phyloP scores from a whole-genome alignment of 345 rosid species.

The Mercurialis annua region DNA sequence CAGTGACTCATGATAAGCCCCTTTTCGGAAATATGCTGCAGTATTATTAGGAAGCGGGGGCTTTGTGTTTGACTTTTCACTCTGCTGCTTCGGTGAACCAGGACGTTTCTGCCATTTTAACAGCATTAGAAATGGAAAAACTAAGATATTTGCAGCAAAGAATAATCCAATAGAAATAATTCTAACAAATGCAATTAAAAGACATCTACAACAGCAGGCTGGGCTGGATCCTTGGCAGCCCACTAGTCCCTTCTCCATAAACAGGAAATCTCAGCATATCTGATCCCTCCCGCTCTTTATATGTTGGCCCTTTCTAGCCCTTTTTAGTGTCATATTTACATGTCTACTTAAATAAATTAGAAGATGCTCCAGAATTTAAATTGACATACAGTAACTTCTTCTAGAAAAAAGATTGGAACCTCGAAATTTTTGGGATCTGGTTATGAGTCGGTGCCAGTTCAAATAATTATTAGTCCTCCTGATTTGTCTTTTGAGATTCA shows the following conservation, averaged over 20 bases:
- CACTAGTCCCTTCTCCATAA: background rate
- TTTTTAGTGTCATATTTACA: background rate
- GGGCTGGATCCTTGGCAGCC: background rate
- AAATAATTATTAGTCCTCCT: background rate
- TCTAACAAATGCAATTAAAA: background rate
- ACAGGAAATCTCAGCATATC: background rate
- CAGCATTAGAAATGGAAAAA: constrained; percentile 7
- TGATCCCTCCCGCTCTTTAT: no score
- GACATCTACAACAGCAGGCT: background rate
- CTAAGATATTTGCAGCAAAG: background rate
- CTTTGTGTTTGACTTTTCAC: constrained; percentile 59
- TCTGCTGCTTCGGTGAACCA: constrained; percentile 79
- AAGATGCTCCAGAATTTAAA: background rate
- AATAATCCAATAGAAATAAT: background rate
- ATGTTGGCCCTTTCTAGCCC: no score
- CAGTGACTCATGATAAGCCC: constrained; percentile 88
- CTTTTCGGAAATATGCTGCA: constrained; percentile 79
- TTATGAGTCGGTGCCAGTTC: background rate
- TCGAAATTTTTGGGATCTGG: background rate
- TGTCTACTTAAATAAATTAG: constrained; percentile 1
- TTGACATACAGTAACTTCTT: background rate
- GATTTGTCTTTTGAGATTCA: background rate
- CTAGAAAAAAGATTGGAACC: background rate
- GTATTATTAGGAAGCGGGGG: constrained; percentile 78
- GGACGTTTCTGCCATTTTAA: constrained; percentile 64